Conservation (phyloP, 768 basidiomycete species). For the Xerocomellus amylosporus region DNA sequence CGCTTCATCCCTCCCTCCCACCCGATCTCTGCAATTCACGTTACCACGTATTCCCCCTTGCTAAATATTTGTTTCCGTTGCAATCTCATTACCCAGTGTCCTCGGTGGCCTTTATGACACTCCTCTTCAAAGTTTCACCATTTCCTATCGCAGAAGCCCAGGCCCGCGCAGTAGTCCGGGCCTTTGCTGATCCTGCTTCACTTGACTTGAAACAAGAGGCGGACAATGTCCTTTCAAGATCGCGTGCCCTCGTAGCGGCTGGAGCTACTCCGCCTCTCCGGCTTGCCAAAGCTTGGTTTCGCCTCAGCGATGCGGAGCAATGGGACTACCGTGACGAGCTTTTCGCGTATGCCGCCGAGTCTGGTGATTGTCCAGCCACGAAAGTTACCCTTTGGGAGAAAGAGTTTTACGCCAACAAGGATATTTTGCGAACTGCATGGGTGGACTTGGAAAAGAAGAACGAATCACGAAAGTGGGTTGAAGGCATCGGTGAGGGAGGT, state of each 20-base stretch:
- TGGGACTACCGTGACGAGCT: constrained; percentile 67
- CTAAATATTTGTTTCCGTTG: constrained; percentile 67
- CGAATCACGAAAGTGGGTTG: constrained; percentile 58
- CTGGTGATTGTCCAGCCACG: constrained; percentile 27
- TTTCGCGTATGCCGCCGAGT: constrained; percentile 44
- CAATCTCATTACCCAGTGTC: constrained; percentile 42
- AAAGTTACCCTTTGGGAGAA: constrained; percentile 56
- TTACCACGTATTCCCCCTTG: constrained; percentile 67
- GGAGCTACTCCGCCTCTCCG: constrained; percentile 34
- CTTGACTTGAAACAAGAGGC: constrained; percentile 51
- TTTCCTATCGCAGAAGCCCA: constrained; percentile 81
- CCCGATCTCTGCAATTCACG: constrained; percentile 59
- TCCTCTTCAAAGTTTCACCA: constrained; percentile 58
- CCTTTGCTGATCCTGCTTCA: constrained; percentile 49
- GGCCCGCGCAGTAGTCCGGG: constrained; percentile 56
- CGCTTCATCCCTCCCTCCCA: constrained; percentile 49
- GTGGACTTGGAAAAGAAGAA: constrained; percentile 51
- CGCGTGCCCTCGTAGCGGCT: constrained; percentile 38
- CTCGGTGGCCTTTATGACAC: constrained; percentile 64
- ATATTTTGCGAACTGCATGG: constrained; percentile 55
- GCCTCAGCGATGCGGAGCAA: constrained; percentile 50
- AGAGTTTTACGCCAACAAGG: constrained; percentile 50
- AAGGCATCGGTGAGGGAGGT: constrained; percentile 58
- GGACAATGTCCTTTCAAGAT: constrained; percentile 47
- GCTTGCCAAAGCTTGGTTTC: constrained; percentile 58